Evolutionary conservation across 805 yeast species (phyloP), one percentile per base, ranked within the genome.

Genomic region (Cyberlindnera euphorbiae): DNA sequence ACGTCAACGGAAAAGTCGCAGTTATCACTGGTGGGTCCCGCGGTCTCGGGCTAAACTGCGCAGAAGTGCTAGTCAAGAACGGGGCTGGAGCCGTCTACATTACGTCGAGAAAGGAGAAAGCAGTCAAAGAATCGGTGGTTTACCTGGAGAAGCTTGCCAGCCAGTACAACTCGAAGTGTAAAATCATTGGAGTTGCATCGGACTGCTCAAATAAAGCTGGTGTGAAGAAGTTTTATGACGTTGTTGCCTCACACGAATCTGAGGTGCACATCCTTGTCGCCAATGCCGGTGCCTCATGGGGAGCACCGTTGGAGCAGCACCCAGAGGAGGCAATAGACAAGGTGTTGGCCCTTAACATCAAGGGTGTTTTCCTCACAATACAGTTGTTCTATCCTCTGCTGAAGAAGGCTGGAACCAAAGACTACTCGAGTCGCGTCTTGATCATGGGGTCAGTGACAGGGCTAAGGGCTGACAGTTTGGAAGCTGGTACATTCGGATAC

Each of bases 251-350:
- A 17, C 55, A 57, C 13, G 59, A 55, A 33, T 17, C 50, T 11
- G 64, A 67, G 48, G 67, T 81, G 25, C 77, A 82, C 56, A 78
- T 82, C 42, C 65, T 82, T 44, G 67, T 79, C 48, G 85, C 88
- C 32, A 82, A 82, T 50, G 89, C 90, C 6, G 90, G 90, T 21
- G 87, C 88, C 8, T 61, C 81, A 11, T 82, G 89, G 89, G 89
- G 88, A 14, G 79, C 76, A 2, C 73, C 73, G 10, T 57, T 82
- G 32, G 77, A 66, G 26, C 59, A 62, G 9, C 88, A 82, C 51
- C 76, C 85, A 4, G 75, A 75, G 19, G 42, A 60, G 4, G 86
- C 84, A 2, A 56, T 82, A 46, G 73, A 69, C 46, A 80, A 80
- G 55, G 81, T 82, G 6, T 54, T 80, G 52, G 70, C 68, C 32